Percentiles rank a stretch among this genome's conserved stretches.
Conservation (phyloP, 495 filamentous ascomycete genomes). For the Daldinia bambusicola region DNA sequence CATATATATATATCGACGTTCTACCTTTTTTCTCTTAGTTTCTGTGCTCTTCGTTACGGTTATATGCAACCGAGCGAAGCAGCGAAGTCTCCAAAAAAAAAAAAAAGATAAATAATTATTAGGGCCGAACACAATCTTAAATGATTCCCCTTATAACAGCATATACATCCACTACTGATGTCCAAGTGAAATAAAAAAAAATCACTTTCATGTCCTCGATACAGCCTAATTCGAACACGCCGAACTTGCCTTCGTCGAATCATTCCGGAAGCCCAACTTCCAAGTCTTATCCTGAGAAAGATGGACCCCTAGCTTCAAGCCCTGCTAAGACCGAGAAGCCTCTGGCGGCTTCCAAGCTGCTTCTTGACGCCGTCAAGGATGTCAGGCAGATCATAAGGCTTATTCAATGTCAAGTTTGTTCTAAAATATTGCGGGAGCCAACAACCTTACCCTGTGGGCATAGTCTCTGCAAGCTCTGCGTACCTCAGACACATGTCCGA, state of each 20-base stretch:
- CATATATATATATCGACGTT: not conserved
- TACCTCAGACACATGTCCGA: slow-evolving; percentile 71
- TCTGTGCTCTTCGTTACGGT: slow-evolving; percentile 4
- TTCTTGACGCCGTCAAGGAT: slow-evolving; percentile 40
- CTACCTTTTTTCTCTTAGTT: not conserved
- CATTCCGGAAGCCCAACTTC: slow-evolving; percentile 20
- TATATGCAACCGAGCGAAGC: slow-evolving; percentile 13
- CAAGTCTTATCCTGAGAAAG: slow-evolving; percentile 21
- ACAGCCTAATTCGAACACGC: slow-evolving; percentile 23
- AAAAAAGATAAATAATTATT: not conserved
- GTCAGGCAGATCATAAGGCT: slow-evolving; percentile 69
- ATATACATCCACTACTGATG: not conserved
- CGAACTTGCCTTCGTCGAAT: slow-evolving; percentile 29
- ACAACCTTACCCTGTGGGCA: slow-evolving; percentile 86
- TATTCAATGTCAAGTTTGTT: slow-evolving; percentile 80
- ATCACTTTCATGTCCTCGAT: slow-evolving; percentile 45
- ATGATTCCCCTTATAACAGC: not conserved
- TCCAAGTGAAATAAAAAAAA: slow-evolving; percentile 16
- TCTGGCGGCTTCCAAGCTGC: slow-evolving; percentile 22
- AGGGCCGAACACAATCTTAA: not conserved
- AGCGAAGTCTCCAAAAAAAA: not conserved
- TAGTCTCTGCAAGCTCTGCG: slow-evolving; percentile 77
- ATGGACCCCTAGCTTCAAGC: slow-evolving; percentile 15
- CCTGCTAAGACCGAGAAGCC: slow-evolving; percentile 28
- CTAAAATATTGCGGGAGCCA: slow-evolving; percentile 71